A percentile compares a stretch with the other conserved stretches of the same genome.
phyloP scores from a whole-genome alignment of 2,329 filamentous ascomycete genomes.

The Claviceps capensis region DNA sequence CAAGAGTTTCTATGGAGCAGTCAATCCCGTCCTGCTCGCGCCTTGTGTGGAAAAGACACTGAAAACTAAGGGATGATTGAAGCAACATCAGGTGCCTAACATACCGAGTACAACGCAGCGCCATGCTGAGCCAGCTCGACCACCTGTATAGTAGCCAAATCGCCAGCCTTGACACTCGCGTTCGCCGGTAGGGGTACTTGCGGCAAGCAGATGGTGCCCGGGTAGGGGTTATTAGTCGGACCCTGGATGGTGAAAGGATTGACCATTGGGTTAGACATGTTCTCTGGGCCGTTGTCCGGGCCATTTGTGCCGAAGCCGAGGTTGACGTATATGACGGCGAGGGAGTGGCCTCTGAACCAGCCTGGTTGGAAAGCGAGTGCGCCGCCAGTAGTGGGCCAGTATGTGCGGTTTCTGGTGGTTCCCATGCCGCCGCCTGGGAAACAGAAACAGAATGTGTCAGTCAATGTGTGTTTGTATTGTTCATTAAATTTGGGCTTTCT shows the following conservation, averaged over 20 bases:
- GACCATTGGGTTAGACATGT: conserved; percentile 79
- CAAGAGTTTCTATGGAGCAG: too few relatives aligned
- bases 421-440: conserved; percentile 66
- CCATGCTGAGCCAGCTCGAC: conserved; percentile 76
- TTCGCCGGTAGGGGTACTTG: conserved; percentile 74
- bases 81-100: conserved; percentile 17
- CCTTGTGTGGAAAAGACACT: background rate
- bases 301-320: conserved; percentile 65
- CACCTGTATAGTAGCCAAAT: conserved; percentile 81
- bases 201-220: conserved; percentile 76
- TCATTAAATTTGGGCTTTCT: background rate
- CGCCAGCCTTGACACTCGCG: conserved; percentile 59
- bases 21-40: background rate
- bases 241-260: conserved; percentile 71
- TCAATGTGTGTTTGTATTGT: background rate
- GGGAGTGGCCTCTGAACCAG: conserved; percentile 84
- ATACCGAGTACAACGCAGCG: conserved; percentile 66
- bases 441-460: background rate
- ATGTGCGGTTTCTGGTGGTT: conserved; percentile 69
- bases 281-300: conserved; percentile 52
- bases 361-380: conserved; percentile 85
- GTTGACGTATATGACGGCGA: conserved; percentile 80
- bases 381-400: conserved; percentile 80
- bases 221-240: conserved; percentile 71
- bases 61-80: background rate